phyloP scores from a whole-genome alignment of 108 stramenopile genomes.

The Nitzschia palea region DNA sequence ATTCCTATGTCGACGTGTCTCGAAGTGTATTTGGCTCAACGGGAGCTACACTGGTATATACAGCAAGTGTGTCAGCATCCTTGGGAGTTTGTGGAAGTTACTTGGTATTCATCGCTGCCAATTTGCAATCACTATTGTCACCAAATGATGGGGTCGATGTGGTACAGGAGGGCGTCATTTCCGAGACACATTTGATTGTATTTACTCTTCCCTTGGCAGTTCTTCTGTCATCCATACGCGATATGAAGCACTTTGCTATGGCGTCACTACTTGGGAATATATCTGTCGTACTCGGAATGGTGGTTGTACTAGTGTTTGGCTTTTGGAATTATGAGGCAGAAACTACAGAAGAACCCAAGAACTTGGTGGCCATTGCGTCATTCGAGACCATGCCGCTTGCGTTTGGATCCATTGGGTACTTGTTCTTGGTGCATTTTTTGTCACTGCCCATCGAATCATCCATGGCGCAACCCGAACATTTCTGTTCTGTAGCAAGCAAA shows the following conservation, averaged over 20 bases:
- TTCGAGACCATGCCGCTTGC: constrained; percentile 22
- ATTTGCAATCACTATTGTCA: constrained; percentile 14
- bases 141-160: neutral
- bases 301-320: constrained; percentile 26
- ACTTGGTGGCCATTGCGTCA: constrained; percentile 24
- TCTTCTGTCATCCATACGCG: constrained; percentile 23
- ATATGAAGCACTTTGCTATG: constrained; percentile 31
- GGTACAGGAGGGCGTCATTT: neutral
- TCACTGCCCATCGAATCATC: constrained; percentile 29
- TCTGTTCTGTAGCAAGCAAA: neutral
- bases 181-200: neutral
- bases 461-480: constrained; percentile 32
- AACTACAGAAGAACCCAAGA: neutral
- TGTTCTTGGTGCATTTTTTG: constrained; percentile 38
- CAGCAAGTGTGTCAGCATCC: constrained; percentile 25
- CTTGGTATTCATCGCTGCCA: constrained; percentile 36
- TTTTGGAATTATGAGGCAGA: neutral
- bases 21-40: constrained; percentile 22
- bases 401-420: constrained; percentile 35
- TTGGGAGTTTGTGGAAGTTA: constrained; percentile 41
- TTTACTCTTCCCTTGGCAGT: constrained; percentile 18
- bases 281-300: constrained; percentile 23
- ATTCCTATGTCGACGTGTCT: constrained; percentile 36
- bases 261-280: constrained; percentile 26
- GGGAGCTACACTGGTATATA: constrained; percentile 19